Conservation (phyloP, 345 rosid species). For the Lepidium africanum region DNA sequence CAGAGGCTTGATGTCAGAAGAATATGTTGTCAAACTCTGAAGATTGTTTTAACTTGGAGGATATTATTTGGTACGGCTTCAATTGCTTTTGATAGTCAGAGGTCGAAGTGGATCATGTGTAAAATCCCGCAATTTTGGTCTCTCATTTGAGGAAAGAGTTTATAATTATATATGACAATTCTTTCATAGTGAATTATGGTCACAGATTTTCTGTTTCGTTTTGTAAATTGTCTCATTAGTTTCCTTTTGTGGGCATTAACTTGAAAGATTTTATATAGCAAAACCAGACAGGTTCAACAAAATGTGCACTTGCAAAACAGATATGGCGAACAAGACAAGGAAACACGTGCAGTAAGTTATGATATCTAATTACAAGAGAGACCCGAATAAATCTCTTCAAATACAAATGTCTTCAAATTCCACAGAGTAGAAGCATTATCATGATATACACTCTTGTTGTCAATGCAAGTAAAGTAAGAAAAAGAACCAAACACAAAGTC, state of each 20-base stretch:
- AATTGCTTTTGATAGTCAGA: background rate
- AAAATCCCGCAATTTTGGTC: background rate
- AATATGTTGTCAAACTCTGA: background rate
- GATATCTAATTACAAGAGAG: conserved; percentile 19
- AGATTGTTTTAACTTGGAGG: background rate
- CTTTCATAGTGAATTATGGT: no score
- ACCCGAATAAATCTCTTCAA: background rate
- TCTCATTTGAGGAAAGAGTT: background rate
- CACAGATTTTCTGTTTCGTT: no score
- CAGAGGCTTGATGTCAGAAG: conserved; percentile 38
- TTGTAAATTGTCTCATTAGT: no score
- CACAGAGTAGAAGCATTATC: conserved; percentile 5
- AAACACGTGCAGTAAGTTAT: background rate
- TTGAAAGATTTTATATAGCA: no score
- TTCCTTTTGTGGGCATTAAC: no score
- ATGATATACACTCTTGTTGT: conserved; percentile 22
- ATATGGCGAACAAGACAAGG: background rate
- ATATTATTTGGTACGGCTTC: background rate
- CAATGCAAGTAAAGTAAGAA: conserved; percentile 14
- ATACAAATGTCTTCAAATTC: conserved; percentile 12
- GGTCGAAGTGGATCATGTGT: background rate
- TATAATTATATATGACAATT: no score
- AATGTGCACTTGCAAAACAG: background rate
- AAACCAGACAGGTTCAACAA: no score
- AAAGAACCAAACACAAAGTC: conserved; percentile 8